These are phyloP conservation scores for Nicotiana obtusifolia DNA, from an alignment of 257 asterid species.

Conservation along the genomic window DNA sequence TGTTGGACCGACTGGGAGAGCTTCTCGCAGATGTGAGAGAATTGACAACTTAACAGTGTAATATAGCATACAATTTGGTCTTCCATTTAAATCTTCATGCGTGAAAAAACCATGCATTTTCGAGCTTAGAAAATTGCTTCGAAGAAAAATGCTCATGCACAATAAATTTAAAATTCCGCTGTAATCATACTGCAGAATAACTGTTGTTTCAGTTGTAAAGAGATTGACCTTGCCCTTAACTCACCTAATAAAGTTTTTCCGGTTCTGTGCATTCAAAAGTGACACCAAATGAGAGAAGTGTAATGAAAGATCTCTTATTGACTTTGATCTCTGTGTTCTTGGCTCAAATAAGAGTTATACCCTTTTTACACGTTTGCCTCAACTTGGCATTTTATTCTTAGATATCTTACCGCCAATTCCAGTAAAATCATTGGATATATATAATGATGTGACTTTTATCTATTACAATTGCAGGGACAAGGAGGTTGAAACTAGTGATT, in stretches of 20 bases:
- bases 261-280: not conserved
- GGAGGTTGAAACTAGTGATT: conserved; percentile 67
- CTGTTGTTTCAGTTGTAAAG: not conserved
- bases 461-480: conserved; percentile 54
- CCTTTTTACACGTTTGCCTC: not conserved
- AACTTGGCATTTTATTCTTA: not conserved
- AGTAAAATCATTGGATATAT: not conserved
- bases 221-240: not conserved
- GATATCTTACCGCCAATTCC: not conserved
- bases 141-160: not conserved
- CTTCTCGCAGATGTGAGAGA: not conserved
- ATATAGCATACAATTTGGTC: not conserved
- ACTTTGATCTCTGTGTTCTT: not conserved
- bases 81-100: not conserved
- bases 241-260: not conserved
- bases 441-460: not conserved
- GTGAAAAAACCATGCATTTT: not conserved
- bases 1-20: not conserved
- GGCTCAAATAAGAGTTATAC: not conserved
- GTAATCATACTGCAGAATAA: not conserved
- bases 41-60: not conserved
- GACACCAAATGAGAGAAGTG: not conserved
- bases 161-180: not conserved
- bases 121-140: not conserved
- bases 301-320: not conserved